These are phyloP conservation scores for Pestalotiopsis sp. DNA, from an alignment of 2,329 filamentous ascomycete genomes.

Conservation along the genomic window DNA sequence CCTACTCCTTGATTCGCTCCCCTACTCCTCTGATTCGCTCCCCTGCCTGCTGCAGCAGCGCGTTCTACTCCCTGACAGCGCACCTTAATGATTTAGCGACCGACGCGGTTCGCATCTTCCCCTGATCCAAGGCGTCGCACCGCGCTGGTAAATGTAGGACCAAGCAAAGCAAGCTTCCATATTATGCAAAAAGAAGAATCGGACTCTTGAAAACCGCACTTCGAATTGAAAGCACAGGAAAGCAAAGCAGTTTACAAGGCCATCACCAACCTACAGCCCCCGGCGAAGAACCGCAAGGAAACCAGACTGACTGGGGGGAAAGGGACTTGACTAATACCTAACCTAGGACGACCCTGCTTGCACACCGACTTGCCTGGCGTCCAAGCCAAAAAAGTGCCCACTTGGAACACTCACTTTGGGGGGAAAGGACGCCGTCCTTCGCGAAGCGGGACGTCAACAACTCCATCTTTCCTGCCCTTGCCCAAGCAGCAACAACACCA, in stretches of 20 bases:
- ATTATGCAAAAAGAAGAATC: background rate
- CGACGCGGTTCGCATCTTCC: background rate
- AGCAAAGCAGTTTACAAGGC: background rate
- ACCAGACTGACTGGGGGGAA: background rate
- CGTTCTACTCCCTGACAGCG: background rate
- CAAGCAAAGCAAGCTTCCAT: background rate
- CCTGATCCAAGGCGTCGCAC: background rate
- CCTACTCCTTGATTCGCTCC: no score
- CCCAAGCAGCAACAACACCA: background rate
- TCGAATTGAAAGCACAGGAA: background rate
- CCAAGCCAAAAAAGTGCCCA: constrained; percentile 1
- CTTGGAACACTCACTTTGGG: background rate
- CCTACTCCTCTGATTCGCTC: constrained; percentile 6
- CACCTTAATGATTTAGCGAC: background rate
- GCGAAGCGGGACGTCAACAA: constrained; percentile 2
- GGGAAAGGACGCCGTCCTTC: background rate
- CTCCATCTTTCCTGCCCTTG: background rate
- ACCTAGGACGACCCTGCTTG: background rate
- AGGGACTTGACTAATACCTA: background rate
- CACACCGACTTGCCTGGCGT: background rate
- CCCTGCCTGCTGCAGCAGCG: background rate
- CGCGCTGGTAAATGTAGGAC: background rate
- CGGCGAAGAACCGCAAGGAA: background rate
- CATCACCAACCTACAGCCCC: background rate
- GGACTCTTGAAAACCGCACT: background rate